Evolutionary conservation across 768 basidiomycete species (phyloP), one percentile per base, ranked within the genome.

Genomic region (Macrolepiota albuminosa): DNA sequence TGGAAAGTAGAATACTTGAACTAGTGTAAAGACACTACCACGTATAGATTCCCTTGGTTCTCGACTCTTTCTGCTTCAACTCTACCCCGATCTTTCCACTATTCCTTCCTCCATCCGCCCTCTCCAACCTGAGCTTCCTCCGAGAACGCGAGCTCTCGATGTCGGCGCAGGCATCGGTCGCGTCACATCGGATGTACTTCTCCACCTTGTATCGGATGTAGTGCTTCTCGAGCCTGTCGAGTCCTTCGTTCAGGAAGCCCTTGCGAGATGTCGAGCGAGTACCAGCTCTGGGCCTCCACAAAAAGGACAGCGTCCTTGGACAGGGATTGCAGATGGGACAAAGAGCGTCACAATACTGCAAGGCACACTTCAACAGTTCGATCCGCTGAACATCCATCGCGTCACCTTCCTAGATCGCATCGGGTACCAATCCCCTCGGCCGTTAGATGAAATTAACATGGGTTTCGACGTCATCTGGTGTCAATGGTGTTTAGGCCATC

Each of bases 401-500:
- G 74, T 72, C 7, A 78, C 72, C 40, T 78, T 83, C 60, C 70
- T 89, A 31, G 89, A 85, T 53, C 84, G 89, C 14, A 75, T 93
- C 6, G 92, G 92, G 3, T 84, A 82, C 68, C 73, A 73, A n/a
- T 77, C 81, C 0, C 66, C 68, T 7, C 72, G 74, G 29, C 76
- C 76, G 31, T 67, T 68, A 42, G 74, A 76, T 37, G 84, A 81
- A 54, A 82, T 83, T 37, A 69, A 76, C n/a, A 74, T 78, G 47
- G 83, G 83, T 1, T 98, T 94, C 73, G 96, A 99, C 72, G 83
- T 95, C 56, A 82, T 96, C 59, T 95, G 93, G 95, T 93, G 92
- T 67, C 96, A 99, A 71, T 98, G 96, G 96, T 96, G 95, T 75
- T 80, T 98, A 16, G 91, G 93, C 2, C 91, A 95, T 75, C 79